Evolutionary conservation across 352 stramenopile genomes (phyloP).

Genomic region (Pythium phragmitis): DNA sequence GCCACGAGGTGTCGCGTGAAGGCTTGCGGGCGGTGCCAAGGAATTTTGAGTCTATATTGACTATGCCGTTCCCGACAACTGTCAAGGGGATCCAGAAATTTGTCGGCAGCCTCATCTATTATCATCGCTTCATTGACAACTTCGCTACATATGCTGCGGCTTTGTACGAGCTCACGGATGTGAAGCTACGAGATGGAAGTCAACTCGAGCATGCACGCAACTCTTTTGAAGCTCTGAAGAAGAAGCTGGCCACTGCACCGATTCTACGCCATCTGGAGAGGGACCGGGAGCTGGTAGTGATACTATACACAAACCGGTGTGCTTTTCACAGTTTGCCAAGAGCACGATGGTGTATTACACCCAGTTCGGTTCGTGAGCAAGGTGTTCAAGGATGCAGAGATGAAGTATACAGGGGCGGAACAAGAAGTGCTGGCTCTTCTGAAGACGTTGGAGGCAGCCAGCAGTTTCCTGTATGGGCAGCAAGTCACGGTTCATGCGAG

Average conservation of each 20-base stretch:
- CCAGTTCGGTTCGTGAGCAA: constrained; percentile 23
- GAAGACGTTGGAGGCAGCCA: constrained; percentile 3
- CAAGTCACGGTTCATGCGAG: constrained; percentile 14
- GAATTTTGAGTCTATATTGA: constrained; percentile 3
- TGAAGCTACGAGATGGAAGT: no score
- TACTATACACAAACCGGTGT: constrained; percentile 21
- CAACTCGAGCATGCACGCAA: no score
- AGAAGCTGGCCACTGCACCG: constrained; percentile 1
- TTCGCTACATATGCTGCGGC: constrained; percentile 5
- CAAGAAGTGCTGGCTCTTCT: constrained; percentile 21
- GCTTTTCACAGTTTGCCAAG: constrained; percentile 18
- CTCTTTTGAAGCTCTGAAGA: background rate
- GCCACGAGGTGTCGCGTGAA: background rate
- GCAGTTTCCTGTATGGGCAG: constrained; percentile 12
- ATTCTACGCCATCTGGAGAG: constrained; percentile 11
- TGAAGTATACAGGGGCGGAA: constrained; percentile 9
- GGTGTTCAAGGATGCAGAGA: constrained; percentile 23
- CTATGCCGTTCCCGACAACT: constrained; percentile 15
- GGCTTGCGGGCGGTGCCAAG: background rate
- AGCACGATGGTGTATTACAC: constrained; percentile 14
- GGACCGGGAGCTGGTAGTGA: background rate
- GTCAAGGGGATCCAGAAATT: constrained; percentile 10
- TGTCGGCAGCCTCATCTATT: constrained; percentile 12
- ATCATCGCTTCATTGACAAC: constrained; percentile 15
- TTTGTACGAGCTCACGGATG: no score